Evolutionary conservation across 1,284 basidiomycete genomes (phyloP).

Genomic region (Volvariella volvacea): DNA sequence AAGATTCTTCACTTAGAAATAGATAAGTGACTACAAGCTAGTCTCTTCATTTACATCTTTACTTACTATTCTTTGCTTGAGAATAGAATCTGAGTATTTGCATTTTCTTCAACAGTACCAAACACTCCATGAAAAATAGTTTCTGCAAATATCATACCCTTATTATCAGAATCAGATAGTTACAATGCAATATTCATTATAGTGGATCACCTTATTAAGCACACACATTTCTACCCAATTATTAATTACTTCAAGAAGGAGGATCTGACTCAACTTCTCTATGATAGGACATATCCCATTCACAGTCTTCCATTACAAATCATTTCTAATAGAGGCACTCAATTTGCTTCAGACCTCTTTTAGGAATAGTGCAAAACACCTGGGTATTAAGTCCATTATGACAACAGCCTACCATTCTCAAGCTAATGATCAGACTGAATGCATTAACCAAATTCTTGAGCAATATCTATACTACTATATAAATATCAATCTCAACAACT

Average conservation of each 20-base stretch:
- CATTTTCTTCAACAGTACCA: too few relatives aligned
- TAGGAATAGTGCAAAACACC: not conserved
- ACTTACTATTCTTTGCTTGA: too few relatives aligned
- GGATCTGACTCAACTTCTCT: not conserved
- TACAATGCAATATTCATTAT: constrained; percentile 29
- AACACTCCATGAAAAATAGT: too few relatives aligned
- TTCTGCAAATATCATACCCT: too few relatives aligned
- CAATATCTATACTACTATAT: constrained; percentile 19
- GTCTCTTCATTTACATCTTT: too few relatives aligned
- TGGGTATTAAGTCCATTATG: not conserved
- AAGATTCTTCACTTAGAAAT: too few relatives aligned
- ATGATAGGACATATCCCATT: not conserved
- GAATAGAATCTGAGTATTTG: too few relatives aligned
- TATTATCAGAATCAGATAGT: constrained; percentile 25
- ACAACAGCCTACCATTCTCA: constrained; percentile 2
- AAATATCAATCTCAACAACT: constrained; percentile 30
- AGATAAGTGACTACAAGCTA: too few relatives aligned
- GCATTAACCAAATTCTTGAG: constrained; percentile 29
- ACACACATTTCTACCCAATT: constrained; percentile 20
- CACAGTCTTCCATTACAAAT: constrained; percentile 1
- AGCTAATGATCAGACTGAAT: constrained; percentile 22
- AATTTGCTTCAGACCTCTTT: not conserved
- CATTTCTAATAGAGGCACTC: constrained; percentile 1
- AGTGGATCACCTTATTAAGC: constrained; percentile 28
- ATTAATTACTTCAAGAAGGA: not conserved